Evolutionary conservation across 164 flowering plant species (phyloP).

Genomic region (Chloranthus sessilifolius): DNA sequence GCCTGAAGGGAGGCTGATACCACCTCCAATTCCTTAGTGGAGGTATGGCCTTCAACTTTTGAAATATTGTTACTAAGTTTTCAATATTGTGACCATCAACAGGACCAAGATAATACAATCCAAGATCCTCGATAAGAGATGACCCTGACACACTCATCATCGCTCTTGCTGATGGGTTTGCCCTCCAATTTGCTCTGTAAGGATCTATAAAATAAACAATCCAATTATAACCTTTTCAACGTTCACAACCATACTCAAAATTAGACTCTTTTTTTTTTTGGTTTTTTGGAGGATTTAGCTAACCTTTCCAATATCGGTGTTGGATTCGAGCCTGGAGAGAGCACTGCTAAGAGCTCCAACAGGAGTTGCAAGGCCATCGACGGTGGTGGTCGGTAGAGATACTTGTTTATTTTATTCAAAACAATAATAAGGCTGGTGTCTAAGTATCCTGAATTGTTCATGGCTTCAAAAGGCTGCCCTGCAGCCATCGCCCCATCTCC

Average conservation of each 20-base stretch:
- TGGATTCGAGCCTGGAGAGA: conserved; percentile 64
- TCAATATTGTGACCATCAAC: conserved; percentile 81
- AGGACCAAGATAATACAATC: conserved; percentile 85
- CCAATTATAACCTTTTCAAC: conserved; percentile 7
- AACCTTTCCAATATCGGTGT: conserved; percentile 64
- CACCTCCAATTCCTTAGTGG: too few relatives aligned
- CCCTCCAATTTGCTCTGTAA: conserved; percentile 75
- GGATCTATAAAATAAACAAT: conserved; percentile 26
- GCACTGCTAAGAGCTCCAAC: conserved; percentile 89
- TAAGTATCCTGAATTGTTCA: conserved; percentile 90
- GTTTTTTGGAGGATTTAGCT: too few relatives aligned
- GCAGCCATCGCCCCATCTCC: conserved; percentile 99
- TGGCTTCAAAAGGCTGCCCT: conserved; percentile 96
- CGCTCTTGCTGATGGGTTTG: conserved; percentile 71
- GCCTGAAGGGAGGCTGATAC: too few relatives aligned
- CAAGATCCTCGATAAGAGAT: conserved; percentile 81
- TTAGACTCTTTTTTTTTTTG: too few relatives aligned
- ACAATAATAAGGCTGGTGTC: conserved; percentile 74
- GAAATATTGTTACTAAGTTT: conserved; percentile 56
- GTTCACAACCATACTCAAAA: too few relatives aligned
- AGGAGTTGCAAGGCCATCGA: conserved; percentile 88
- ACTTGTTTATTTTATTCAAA: conserved; percentile 88
- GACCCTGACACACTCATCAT: conserved; percentile 72
- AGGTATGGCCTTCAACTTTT: conserved; percentile 70
- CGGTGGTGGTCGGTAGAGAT: conserved; percentile 91